Percentiles rank a stretch among this genome's conserved stretches.
Conservation (phyloP, 2,329 filamentous ascomycete genomes). For the Beauveria rudraprayagi region DNA sequence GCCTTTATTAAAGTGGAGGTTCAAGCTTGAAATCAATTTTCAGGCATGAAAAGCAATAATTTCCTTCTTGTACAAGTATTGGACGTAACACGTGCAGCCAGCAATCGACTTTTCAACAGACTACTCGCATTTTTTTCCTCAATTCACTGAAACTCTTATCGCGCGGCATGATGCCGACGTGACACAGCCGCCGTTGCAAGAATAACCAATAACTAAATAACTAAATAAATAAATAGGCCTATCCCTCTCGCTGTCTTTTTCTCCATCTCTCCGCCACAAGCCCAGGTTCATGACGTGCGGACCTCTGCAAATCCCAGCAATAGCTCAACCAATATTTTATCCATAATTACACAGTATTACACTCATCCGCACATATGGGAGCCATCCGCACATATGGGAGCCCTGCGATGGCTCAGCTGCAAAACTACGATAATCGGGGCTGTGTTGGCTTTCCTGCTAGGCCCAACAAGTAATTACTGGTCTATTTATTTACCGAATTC, state of each 20-base stretch:
- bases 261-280: not conserved
- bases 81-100: not conserved
- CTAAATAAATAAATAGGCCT: too few species aligned
- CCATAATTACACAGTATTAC: too few species aligned
- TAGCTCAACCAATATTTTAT: not conserved
- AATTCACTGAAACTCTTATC: not conserved
- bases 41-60: not conserved
- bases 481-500: too few species aligned
- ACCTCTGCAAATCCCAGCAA: not conserved
- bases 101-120: not conserved
- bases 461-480: too few species aligned
- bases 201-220: too few species aligned
- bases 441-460: too few species aligned
- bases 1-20: not conserved
- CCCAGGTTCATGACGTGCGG: constrained; percentile 4
- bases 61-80: not conserved
- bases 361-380: too few species aligned
- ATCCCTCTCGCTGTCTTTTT: not conserved
- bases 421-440: too few species aligned
- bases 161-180: constrained; percentile 1
- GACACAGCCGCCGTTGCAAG: constrained; percentile 6
- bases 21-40: not conserved
- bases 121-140: not conserved
- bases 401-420: too few species aligned
- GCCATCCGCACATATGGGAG: too few species aligned